phyloP scores from a whole-genome alignment of 371 early-diverging fungal species.

The Fennellomyces sp. region DNA sequence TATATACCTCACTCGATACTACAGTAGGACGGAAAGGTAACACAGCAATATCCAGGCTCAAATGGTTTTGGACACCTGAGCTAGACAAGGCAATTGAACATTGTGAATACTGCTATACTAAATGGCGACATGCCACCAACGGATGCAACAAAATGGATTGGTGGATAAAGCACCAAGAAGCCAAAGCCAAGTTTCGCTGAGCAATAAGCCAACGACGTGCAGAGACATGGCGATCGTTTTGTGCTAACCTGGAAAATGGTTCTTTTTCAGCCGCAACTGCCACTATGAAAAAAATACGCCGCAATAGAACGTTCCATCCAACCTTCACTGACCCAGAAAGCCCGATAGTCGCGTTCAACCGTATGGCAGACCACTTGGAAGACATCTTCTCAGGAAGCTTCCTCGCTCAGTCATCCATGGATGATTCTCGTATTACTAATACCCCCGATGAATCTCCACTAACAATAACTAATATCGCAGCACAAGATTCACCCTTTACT shows the following conservation, averaged over 20 bases:
- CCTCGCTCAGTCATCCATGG: too few relatives aligned
- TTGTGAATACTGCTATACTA: conserved; percentile 3
- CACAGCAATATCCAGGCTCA: not conserved
- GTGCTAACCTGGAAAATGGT: not conserved
- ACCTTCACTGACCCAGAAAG: conserved; percentile 4
- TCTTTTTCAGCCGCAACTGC: conserved; percentile 8
- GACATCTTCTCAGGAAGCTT: too few relatives aligned
- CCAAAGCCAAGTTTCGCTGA: conserved; percentile 2
- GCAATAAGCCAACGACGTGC: not conserved
- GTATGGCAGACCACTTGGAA: not conserved
- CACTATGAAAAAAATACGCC: conserved; percentile 8
- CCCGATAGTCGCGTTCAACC: conserved; percentile 2
- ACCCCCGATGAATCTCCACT: too few relatives aligned
- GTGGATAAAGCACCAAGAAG: conserved; percentile 19
- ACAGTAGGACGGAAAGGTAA: not conserved
- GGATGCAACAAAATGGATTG: conserved; percentile 8
- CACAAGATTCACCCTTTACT: not conserved
- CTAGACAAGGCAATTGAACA: not conserved
- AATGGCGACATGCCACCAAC: conserved; percentile 14
- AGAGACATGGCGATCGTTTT: conserved; percentile 21
- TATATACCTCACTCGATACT: conserved; percentile 1
- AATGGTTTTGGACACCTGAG: conserved; percentile 9
- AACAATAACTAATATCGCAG: too few relatives aligned
- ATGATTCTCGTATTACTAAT: too few relatives aligned
- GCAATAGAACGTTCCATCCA: not conserved